These are phyloP conservation scores for Venustampulla echinocandica DNA, from an alignment of 495 filamentous ascomycete genomes.

Conservation along the genomic window DNA sequence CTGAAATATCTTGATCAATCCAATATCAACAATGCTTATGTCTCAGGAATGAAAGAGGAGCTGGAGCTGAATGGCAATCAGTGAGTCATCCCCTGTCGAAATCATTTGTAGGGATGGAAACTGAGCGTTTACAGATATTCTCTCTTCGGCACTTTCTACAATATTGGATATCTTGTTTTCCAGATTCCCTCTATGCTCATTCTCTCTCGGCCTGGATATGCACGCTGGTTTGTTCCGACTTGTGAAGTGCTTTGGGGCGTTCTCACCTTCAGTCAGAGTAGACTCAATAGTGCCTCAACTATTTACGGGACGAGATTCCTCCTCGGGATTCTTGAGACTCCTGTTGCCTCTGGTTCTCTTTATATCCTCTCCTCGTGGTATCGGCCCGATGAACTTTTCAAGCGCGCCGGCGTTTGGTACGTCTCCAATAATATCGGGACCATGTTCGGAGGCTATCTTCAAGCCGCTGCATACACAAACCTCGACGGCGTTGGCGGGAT, in stretches of 20 bases:
- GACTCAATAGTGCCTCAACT: constrained; percentile 34
- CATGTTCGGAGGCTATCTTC: constrained; percentile 42
- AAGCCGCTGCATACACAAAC: constrained; percentile 43
- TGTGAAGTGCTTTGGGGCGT: constrained; percentile 52
- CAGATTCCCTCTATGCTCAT: constrained; percentile 40
- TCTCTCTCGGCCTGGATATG: constrained; percentile 31
- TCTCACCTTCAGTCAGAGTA: constrained; percentile 43
- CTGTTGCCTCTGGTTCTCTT: constrained; percentile 51
- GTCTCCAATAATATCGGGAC: constrained; percentile 37
- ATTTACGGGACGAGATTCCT: constrained; percentile 60
- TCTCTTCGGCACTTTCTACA: constrained; percentile 27
- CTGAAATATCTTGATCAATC: constrained; percentile 43
- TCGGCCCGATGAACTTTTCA: constrained; percentile 51
- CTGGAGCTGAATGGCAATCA: constrained; percentile 48
- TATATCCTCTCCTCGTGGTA: constrained; percentile 62
- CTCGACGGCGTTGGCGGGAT: constrained; percentile 43
- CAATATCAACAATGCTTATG: constrained; percentile 55
- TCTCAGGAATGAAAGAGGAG: constrained; percentile 57
- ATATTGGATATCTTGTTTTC: constrained; percentile 36
- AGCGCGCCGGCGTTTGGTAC: constrained; percentile 47
- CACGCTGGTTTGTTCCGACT: constrained; percentile 39
- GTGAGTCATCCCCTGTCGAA: constrained; percentile 21
- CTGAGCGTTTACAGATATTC: constrained; percentile 13
- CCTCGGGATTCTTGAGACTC: constrained; percentile 50
- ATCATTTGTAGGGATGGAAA: neutral